These are phyloP conservation scores for Amesomyces nigricolor DNA, from an alignment of 2,329 filamentous ascomycete genomes.

Conservation along the genomic window DNA sequence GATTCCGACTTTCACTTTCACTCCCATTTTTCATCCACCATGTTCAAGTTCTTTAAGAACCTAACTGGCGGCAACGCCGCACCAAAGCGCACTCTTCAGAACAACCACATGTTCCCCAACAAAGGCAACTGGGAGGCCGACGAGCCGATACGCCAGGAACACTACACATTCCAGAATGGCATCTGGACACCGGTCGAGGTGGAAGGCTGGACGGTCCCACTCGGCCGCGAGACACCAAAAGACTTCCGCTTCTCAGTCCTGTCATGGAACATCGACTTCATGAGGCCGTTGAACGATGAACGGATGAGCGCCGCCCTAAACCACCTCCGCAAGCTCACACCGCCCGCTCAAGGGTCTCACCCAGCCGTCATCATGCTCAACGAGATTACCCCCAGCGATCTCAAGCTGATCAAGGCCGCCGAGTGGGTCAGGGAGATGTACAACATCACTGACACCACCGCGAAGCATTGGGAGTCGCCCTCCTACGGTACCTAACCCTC, in stretches of 20 bases:
- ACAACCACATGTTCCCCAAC: conserved; percentile 1
- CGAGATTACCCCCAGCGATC: conserved; percentile 44
- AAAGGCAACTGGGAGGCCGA: conserved; percentile 13
- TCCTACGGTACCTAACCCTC: conserved; percentile 32
- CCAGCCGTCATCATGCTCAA: conserved; percentile 45
- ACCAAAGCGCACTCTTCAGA: not conserved
- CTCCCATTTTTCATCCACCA: too few relatives aligned
- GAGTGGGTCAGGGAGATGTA: conserved; percentile 45
- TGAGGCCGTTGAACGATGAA: conserved; percentile 29
- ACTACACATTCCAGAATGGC: conserved; percentile 21
- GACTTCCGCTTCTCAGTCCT: conserved; percentile 24
- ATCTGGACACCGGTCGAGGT: conserved; percentile 2
- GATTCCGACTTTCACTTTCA: too few relatives aligned
- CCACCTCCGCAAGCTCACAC: conserved; percentile 25
- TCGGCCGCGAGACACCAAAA: not conserved
- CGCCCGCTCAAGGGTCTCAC: not conserved
- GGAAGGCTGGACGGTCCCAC: conserved; percentile 8
- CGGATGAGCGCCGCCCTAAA: conserved; percentile 33
- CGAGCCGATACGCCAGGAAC: conserved; percentile 20
- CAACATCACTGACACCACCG: conserved; percentile 41
- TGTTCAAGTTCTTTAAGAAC: not conserved
- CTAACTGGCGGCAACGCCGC: not conserved
- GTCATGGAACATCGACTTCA: conserved; percentile 36
- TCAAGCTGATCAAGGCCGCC: conserved; percentile 38
- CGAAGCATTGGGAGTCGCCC: conserved; percentile 38